Evolutionary conservation across 768 basidiomycete species (phyloP).

Genomic region (Nidula microcarpa): DNA sequence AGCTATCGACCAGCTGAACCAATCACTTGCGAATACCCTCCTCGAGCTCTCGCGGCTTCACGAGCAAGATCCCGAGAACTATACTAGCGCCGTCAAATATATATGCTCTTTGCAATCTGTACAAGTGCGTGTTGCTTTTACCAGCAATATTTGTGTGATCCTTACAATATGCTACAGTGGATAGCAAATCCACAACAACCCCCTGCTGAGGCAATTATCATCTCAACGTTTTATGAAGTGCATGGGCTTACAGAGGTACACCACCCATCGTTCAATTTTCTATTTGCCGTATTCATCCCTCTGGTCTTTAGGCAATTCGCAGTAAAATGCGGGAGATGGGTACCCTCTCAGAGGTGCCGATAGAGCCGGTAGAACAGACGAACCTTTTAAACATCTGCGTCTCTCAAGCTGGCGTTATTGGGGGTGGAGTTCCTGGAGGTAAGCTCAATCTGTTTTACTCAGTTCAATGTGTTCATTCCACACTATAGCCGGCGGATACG

Average conservation of each 20-base stretch:
- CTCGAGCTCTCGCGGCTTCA: conserved; percentile 47
- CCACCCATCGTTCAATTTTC: background rate
- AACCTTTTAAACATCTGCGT: conserved; percentile 76
- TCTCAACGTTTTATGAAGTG: conserved; percentile 55
- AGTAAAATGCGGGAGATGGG: conserved; percentile 85
- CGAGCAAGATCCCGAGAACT: conserved; percentile 42
- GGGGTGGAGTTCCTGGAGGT: conserved; percentile 97
- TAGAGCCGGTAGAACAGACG: conserved; percentile 90
- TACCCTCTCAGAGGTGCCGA: conserved; percentile 66
- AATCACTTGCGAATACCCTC: conserved; percentile 51
- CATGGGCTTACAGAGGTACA: conserved; percentile 58
- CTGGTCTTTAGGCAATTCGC: conserved; percentile 59
- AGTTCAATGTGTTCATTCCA: background rate
- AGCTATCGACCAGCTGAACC: conserved; percentile 59
- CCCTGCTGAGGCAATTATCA: conserved; percentile 36
- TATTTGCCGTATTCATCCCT: background rate
- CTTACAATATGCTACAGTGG: conserved; percentile 40
- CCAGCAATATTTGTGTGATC: background rate
- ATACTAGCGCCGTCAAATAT: conserved; percentile 57
- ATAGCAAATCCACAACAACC: conserved; percentile 52
- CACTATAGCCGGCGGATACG: conserved; percentile 86
- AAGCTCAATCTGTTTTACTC: conserved; percentile 20
- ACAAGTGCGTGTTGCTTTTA: conserved; percentile 34
- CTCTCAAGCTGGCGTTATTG: conserved; percentile 78
- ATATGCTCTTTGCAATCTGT: conserved; percentile 57